Percentiles rank a stretch among this genome's conserved stretches.
phyloP scores from a whole-genome alignment of 129 eudicot genomes.

The Mikania micrantha region DNA sequence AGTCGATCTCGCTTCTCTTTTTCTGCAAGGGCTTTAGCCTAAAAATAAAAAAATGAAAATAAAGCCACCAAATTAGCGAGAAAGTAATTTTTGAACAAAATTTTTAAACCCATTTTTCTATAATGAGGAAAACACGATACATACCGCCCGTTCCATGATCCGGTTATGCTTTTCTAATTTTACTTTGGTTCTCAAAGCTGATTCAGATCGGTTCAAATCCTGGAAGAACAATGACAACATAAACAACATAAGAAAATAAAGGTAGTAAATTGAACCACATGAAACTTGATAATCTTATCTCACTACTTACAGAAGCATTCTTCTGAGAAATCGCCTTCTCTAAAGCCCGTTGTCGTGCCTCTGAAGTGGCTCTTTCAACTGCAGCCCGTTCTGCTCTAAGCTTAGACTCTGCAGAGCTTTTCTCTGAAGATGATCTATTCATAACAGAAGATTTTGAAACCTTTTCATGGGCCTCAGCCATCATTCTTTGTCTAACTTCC shows the following conservation, averaged over 20 bases:
- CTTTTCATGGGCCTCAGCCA: slow-evolving; percentile 66
- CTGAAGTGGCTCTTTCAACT: slow-evolving; percentile 92
- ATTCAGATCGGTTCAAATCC: slow-evolving; percentile 64
- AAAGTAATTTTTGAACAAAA: not conserved
- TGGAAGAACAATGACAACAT: slow-evolving; percentile 26
- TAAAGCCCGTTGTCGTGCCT: slow-evolving; percentile 96
- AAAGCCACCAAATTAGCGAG: slow-evolving; percentile 11
- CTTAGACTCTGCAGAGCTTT: slow-evolving; percentile 51
- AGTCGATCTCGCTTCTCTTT: slow-evolving; percentile 83
- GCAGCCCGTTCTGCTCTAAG: slow-evolving; percentile 94
- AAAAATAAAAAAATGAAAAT: too few relatives aligned
- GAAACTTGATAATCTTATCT: slow-evolving; percentile 25
- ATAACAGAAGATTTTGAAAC: slow-evolving; percentile 46
- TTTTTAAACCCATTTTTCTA: not conserved
- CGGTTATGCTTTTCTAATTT: slow-evolving; percentile 73
- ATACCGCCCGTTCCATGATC: slow-evolving; percentile 89
- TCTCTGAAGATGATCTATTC: slow-evolving; percentile 34
- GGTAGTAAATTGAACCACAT: slow-evolving; percentile 8
- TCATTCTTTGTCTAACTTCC: slow-evolving; percentile 68
- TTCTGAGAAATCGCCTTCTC: slow-evolving; percentile 77
- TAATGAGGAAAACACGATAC: not conserved
- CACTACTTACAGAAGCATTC: slow-evolving; percentile 31
- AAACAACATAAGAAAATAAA: not conserved
- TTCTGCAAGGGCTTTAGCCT: slow-evolving; percentile 98
- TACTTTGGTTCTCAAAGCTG: slow-evolving; percentile 68